Evolutionary conservation across 202 grass and related monocot genomes (phyloP).

Genomic region (Musa balbisiana): DNA sequence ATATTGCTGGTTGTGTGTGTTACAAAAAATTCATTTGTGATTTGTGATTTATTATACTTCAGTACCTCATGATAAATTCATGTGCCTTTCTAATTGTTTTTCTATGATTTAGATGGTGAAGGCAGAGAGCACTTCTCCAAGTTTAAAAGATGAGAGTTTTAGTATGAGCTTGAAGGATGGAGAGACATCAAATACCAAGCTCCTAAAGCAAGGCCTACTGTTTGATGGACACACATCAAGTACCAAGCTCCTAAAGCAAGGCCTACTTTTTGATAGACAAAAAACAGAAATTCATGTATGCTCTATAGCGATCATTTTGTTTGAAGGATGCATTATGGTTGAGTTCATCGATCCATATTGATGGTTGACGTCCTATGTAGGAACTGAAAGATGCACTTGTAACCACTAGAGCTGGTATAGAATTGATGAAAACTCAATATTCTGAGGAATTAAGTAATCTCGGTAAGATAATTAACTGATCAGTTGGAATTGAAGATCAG

Average conservation of each 20-base stretch:
- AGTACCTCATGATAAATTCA: not conserved
- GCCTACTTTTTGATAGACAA: conserved; percentile 21
- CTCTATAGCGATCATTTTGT: conserved; percentile 5
- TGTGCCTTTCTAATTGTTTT: not conserved
- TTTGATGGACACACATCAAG: conserved; percentile 23
- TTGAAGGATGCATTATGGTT: not conserved
- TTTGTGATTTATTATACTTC: not conserved
- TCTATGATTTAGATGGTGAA: conserved; percentile 26
- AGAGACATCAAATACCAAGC: conserved; percentile 20
- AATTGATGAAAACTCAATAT: conserved; percentile 24
- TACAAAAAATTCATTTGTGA: not conserved
- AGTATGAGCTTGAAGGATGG: conserved; percentile 19
- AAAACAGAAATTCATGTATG: conserved; percentile 28
- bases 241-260: conserved; percentile 6
- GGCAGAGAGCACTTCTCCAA: conserved; percentile 13
- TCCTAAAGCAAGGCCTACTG: not conserved
- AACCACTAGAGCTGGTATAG: conserved; percentile 19
- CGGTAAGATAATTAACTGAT: conserved; percentile 14
- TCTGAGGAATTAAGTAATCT: conserved; percentile 27
- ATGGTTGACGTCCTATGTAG: conserved; percentile 21
- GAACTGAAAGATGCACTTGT: conserved; percentile 33
- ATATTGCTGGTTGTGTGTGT: not conserved
- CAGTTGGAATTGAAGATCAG: not conserved
- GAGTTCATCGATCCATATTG: not conserved
- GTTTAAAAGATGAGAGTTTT: not conserved